phyloP scores from a whole-genome alignment of 495 filamentous ascomycete genomes.

The Tetracladium setigerum region DNA sequence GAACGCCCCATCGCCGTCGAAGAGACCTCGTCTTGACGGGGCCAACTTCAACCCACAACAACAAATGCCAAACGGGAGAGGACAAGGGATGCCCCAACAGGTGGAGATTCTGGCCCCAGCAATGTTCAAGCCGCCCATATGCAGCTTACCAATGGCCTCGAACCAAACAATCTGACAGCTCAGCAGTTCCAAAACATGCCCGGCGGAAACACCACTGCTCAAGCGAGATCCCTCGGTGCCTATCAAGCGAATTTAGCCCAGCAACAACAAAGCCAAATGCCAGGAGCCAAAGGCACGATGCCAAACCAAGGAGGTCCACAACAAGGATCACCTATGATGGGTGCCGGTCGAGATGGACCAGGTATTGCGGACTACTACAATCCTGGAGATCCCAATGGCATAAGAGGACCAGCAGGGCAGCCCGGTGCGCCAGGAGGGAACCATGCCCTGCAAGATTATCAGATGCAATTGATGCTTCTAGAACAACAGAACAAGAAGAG shows the following conservation, averaged over 20 bases:
- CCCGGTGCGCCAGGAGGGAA: conserved; percentile 57
- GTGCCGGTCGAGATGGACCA: conserved; percentile 55
- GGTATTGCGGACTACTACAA: conserved; percentile 63
- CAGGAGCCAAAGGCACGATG: conserved; percentile 47
- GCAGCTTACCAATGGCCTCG: conserved; percentile 70
- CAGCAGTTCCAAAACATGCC: conserved; percentile 72
- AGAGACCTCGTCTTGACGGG: conserved; percentile 80
- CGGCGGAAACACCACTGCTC: conserved; percentile 35
- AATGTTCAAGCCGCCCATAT: conserved; percentile 49
- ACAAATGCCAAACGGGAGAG: conserved; percentile 64
- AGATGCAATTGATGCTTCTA: conserved; percentile 98
- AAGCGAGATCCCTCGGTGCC: conserved; percentile 76
- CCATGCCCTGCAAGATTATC: conserved; percentile 95
- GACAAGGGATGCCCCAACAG: conserved; percentile 58
- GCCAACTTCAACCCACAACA: conserved; percentile 63
- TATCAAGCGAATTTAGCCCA: conserved; percentile 78
- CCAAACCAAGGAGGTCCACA: conserved; percentile 42
- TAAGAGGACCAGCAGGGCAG: conserved; percentile 43
- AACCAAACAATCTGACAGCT: conserved; percentile 62
- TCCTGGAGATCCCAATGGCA: conserved; percentile 34
- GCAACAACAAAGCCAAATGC: conserved; percentile 73
- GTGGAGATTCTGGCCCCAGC: conserved; percentile 45
- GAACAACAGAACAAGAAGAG: conserved; percentile 99
- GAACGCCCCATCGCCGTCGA: conserved; percentile 86
- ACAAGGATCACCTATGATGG: conserved; percentile 78